A percentile compares a stretch with the other conserved stretches of the same genome.
Conservation (phyloP, 345 rosid genomes). For the Populus ilicifolia region DNA sequence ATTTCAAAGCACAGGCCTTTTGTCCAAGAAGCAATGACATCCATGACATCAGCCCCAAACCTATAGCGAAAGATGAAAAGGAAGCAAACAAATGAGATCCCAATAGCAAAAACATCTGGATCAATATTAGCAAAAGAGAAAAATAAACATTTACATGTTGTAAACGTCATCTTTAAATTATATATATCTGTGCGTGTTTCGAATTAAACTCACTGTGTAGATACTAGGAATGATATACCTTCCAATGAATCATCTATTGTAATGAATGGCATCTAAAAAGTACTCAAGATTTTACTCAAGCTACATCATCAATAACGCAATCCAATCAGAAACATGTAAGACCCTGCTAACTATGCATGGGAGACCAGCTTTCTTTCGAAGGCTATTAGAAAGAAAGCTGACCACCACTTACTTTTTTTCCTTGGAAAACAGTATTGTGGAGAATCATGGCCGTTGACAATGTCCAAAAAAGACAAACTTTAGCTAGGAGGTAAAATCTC, state of each 20-base stretch:
- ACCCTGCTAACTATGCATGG: not conserved
- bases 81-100: not conserved
- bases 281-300: not conserved
- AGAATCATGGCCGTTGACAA: too few relatives aligned
- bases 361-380: too few relatives aligned
- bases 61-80: slow-evolving; percentile 31
- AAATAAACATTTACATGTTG: too few relatives aligned
- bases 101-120: not conserved
- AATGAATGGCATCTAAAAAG: not conserved
- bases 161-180: too few relatives aligned
- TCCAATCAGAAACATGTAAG: not conserved
- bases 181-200: too few relatives aligned
- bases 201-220: not conserved
- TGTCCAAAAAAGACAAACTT: too few relatives aligned
- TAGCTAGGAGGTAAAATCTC: too few relatives aligned
- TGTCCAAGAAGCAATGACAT: slow-evolving; percentile 81
- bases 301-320: not conserved
- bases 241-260: not conserved
- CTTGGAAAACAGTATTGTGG: too few relatives aligned
- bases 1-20: slow-evolving; percentile 64
- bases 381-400: too few relatives aligned
- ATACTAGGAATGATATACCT: not conserved
- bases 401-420: too few relatives aligned
- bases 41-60: slow-evolving; percentile 98
- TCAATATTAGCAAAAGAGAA: too few relatives aligned